Conservation (phyloP, 2,329 filamentous ascomycete genomes). For the Ceratocystis papillata region DNA sequence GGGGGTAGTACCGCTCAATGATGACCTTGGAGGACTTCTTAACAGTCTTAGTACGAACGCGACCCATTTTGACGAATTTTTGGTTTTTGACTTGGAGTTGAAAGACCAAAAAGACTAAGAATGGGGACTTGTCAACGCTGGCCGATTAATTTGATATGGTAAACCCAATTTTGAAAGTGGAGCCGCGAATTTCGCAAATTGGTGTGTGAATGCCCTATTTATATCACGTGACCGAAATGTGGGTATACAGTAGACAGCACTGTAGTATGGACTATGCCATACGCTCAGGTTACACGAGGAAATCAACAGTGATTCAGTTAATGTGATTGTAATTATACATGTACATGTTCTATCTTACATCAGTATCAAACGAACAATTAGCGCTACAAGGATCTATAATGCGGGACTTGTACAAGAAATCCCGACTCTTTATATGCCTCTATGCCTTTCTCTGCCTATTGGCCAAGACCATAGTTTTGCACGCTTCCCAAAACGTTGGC, state of each 20-base stretch:
- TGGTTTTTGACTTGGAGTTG: conserved; percentile 31
- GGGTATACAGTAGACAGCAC: neutral
- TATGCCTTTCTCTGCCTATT: conserved; percentile 8
- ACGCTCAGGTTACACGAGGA: neutral
- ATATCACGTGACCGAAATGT: conserved; percentile 10
- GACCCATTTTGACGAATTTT: conserved; percentile 55
- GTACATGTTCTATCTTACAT: conserved; percentile 24
- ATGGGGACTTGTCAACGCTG: neutral
- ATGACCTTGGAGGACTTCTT: conserved; percentile 94
- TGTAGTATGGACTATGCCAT: neutral
- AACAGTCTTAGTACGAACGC: conserved; percentile 59
- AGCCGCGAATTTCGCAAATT: neutral
- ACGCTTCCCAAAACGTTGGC: conserved; percentile 31
- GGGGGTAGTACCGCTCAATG: conserved; percentile 97
- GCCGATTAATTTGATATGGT: conserved; percentile 19
- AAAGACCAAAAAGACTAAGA: conserved; percentile 11
- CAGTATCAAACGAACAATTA: neutral
- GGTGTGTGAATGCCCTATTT: conserved; percentile 19
- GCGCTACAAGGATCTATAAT: neutral
- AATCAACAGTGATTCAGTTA: no score
- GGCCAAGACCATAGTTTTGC: conserved; percentile 33
- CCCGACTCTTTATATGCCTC: neutral
- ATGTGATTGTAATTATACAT: conserved; percentile 23
- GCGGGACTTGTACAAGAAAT: conserved; percentile 5
- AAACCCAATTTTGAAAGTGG: conserved; percentile 9